These are phyloP conservation scores for Polyporus tsugae DNA, from an alignment of 1,284 basidiomycete genomes.

Conservation along the genomic window DNA sequence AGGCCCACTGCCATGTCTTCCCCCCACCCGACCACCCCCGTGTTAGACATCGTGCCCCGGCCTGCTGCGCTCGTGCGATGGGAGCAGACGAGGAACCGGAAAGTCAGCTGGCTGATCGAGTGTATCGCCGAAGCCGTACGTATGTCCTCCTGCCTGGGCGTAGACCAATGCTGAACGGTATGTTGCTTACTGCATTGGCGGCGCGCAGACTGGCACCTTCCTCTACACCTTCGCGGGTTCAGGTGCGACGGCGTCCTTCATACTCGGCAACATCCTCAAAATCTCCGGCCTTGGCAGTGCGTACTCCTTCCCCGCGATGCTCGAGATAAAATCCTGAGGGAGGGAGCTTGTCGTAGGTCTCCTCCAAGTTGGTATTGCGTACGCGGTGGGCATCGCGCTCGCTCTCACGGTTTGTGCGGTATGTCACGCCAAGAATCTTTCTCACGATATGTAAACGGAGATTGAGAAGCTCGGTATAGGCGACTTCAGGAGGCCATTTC, in stretches of 20 bases:
- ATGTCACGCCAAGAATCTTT: constrained; percentile 1
- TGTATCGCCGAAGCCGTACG: constrained; percentile 67
- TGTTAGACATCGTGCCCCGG: constrained; percentile 39
- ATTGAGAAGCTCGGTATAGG: constrained; percentile 19
- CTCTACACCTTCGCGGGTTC: constrained; percentile 65
- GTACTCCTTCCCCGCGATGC: constrained; percentile 35
- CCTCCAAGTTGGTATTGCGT: constrained; percentile 69
- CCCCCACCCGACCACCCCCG: constrained; percentile 23
- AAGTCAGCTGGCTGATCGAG: constrained; percentile 62
- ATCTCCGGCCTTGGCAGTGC: constrained; percentile 56
- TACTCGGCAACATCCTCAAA: constrained; percentile 59
- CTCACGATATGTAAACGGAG: neutral
- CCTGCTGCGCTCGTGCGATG: constrained; percentile 53
- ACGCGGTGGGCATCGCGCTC: constrained; percentile 68
- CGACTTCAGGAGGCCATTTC: constrained; percentile 72
- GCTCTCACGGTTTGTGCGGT: constrained; percentile 51
- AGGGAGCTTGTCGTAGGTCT: constrained; percentile 50
- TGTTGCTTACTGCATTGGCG: neutral
- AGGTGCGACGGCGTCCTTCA: constrained; percentile 63
- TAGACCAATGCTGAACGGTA: neutral
- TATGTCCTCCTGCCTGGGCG: constrained; percentile 11
- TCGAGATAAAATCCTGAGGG: neutral
- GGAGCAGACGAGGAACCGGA: constrained; percentile 60
- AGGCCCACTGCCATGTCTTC: neutral
- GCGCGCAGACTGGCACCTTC: constrained; percentile 51